Percentiles rank a stretch among this genome's conserved stretches.
Conservation (phyloP, 371 early-diverging fungal genomes). For the Mortierella sp. region DNA sequence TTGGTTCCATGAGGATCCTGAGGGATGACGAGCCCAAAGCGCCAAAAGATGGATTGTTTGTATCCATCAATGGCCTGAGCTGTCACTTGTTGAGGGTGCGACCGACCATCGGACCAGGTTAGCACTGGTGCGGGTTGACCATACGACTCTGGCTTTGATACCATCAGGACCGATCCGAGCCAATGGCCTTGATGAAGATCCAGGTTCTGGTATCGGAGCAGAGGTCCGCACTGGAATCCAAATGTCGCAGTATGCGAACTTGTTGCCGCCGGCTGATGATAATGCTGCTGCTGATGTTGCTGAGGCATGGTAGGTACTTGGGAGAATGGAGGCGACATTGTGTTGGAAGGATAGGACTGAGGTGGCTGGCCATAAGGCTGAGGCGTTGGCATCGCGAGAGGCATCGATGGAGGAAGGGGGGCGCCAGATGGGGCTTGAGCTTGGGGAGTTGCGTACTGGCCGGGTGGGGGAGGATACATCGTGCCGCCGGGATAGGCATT, state of each 20-base stretch:
- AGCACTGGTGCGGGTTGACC: conserved; percentile 57
- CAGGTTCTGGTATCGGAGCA: conserved; percentile 54
- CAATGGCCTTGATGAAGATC: conserved; percentile 59
- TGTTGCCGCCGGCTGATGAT: conserved; percentile 2
- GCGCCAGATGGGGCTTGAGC: conserved; percentile 30
- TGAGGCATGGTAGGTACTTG: conserved; percentile 1
- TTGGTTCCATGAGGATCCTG: conserved; percentile 48
- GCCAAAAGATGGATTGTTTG: conserved; percentile 60
- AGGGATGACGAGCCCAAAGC: conserved; percentile 62
- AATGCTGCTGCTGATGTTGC: conserved; percentile 12
- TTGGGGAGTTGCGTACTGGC: conserved; percentile 5
- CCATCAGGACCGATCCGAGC: conserved; percentile 62
- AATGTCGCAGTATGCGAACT: not conserved
- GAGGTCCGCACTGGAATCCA: conserved; percentile 40
- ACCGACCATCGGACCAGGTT: conserved; percentile 56
- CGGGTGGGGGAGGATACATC: conserved; percentile 22
- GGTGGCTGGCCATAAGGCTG: conserved; percentile 21
- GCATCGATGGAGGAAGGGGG: conserved; percentile 39
- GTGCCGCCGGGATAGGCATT: not conserved
- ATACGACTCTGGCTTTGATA: conserved; percentile 48
- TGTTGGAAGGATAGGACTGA: not conserved
- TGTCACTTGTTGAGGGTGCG: conserved; percentile 48
- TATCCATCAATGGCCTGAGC: conserved; percentile 59
- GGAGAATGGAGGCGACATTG: not conserved
- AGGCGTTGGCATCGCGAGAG: conserved; percentile 10